phyloP scores from a whole-genome alignment of 345 rosid species.

The Boechera stricta region DNA sequence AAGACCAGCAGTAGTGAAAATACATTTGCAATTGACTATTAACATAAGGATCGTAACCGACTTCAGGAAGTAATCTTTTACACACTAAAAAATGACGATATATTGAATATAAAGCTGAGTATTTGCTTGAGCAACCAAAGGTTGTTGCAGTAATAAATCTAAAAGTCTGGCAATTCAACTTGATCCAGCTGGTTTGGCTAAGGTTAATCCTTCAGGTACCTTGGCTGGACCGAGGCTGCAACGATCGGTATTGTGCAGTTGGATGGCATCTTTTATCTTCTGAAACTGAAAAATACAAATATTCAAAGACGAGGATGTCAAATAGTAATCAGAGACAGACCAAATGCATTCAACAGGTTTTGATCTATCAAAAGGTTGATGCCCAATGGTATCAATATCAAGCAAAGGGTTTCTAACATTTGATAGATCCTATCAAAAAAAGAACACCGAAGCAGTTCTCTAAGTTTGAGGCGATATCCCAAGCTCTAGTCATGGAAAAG shows the following conservation, averaged over 20 bases:
- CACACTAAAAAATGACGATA: slow-evolving; percentile 37
- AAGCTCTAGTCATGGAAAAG: neutral
- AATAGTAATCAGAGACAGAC: slow-evolving; percentile 16
- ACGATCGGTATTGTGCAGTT: slow-evolving; percentile 64
- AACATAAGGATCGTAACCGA: slow-evolving; percentile 9
- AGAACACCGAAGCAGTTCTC: neutral
- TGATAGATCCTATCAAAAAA: neutral
- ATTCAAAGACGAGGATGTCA: slow-evolving; percentile 11
- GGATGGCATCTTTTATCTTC: slow-evolving; percentile 83
- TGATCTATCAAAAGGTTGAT: neutral
- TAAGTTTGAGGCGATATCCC: neutral
- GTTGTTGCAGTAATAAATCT: slow-evolving; percentile 27
- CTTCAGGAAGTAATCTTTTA: slow-evolving; percentile 32
- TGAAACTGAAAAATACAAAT: slow-evolving; percentile 65
- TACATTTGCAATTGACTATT: slow-evolving; percentile 25
- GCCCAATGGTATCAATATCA: neutral
- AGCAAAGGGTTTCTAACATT: neutral
- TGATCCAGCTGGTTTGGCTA: slow-evolving; percentile 53
- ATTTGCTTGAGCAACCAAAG: slow-evolving; percentile 40
- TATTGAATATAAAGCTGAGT: slow-evolving; percentile 39
- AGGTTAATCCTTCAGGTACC: slow-evolving; percentile 62
- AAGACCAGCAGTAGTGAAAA: neutral
- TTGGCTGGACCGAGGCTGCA: slow-evolving; percentile 65
- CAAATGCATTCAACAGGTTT: slow-evolving; percentile 8
- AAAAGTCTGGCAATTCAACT: slow-evolving; percentile 33